A percentile compares a stretch with the other conserved stretches of the same genome.
These are phyloP conservation scores for Pneumocystis sp. DNA, from an alignment of 1,139 yeast species.

Conservation along the genomic window DNA sequence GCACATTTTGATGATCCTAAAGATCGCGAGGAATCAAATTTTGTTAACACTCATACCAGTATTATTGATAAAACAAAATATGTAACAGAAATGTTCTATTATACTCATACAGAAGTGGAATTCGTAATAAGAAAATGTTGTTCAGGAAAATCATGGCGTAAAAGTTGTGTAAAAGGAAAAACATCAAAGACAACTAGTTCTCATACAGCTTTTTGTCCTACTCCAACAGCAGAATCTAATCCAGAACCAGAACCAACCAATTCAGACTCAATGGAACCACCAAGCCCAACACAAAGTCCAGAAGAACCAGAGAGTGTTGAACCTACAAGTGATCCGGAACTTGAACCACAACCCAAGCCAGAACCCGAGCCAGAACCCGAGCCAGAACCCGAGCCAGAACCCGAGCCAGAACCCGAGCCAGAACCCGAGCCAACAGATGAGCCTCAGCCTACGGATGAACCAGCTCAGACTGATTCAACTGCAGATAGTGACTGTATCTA, in stretches of 20 bases:
- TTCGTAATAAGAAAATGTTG: background rate
- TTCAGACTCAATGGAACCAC: too few relatives aligned
- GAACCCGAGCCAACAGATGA: background rate
- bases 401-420: background rate
- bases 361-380: too few relatives aligned
- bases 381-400: background rate
- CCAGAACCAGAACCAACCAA: too few relatives aligned
- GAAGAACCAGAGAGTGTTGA: too few relatives aligned
- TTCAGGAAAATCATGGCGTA: background rate
- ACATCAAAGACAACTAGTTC: background rate
- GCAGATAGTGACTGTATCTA: background rate
- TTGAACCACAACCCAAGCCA: too few relatives aligned
- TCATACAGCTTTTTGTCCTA: background rate
- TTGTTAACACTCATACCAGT: background rate
- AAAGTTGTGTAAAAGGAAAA: background rate
- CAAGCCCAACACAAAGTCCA: too few relatives aligned
- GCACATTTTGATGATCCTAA: background rate
- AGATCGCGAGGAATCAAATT: background rate
- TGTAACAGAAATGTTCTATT: background rate
- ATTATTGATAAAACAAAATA: background rate
- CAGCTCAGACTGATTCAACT: background rate
- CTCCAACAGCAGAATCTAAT: background rate
- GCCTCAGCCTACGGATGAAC: background rate
- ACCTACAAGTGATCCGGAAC: too few relatives aligned
- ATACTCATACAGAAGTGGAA: background rate